Evolutionary conservation across 148 eudicot genomes (phyloP), one percentile per base, ranked within the genome.

Genomic region (Hydrangea macrophylla): DNA sequence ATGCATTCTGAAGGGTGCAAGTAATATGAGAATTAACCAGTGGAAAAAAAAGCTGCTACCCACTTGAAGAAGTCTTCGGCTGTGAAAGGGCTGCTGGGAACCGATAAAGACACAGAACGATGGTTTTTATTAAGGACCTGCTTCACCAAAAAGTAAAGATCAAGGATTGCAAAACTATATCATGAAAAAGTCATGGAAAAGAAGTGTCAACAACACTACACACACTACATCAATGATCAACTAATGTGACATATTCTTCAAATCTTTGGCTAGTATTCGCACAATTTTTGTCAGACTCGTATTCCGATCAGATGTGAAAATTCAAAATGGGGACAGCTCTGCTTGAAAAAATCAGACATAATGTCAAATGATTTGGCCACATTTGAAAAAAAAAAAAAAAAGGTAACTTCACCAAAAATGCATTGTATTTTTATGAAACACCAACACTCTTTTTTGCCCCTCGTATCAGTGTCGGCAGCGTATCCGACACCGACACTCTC

Each of bases 71-170:
- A 27, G 32, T 0, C 51, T 44, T 63, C 33, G 1, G 18, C 55
- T 13, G 37, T 27, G 35, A 25, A 42, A 63, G 28, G 17, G 55
- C 23, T 17, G 54, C 67, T 25, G 67, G 55, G n/a, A 42, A 63
- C 55, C 15, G 55, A 44, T 63, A 39, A 37, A 62, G 48, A 13
- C 10, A 62, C 4, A 9, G 50, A 11, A 51, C 51, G 24, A 39
- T 9, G 25, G 50, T 37, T 13, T 62, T 63, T 17, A 63, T 25
- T 36, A 26, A 36, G 6, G n/a, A 18, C 67, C 67, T 63, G 55
- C 54, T 0, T 63, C 55, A 63, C 55, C 55, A 44, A 44, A 63
- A 24, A 7, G n/a, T n/a, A n/a, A n/a, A 30, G 11, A 58, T 6
- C 13, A 58, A 11, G 15, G 3, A 7, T 7, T 1, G 1, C 8